These are phyloP conservation scores for Penicillium riverlandense DNA, from an alignment of 495 filamentous ascomycete species.

Conservation along the genomic window DNA sequence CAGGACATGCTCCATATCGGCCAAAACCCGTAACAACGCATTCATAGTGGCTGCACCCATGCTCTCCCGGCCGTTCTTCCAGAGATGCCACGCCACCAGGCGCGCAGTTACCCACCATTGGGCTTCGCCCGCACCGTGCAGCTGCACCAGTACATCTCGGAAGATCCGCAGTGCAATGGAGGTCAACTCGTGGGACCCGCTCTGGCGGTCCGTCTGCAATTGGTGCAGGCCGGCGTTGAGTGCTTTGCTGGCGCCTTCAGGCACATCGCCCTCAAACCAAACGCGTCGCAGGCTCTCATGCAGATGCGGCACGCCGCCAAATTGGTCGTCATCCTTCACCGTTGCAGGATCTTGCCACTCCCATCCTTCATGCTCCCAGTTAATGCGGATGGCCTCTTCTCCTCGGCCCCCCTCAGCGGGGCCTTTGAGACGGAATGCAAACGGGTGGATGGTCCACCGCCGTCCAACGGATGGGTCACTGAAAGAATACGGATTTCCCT, in stretches of 20 bases:
- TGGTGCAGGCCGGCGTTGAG: slow-evolving; percentile 37
- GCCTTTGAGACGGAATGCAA: slow-evolving; percentile 47
- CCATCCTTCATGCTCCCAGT: slow-evolving; percentile 59
- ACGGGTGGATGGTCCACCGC: slow-evolving; percentile 58
- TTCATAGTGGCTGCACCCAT: slow-evolving; percentile 55
- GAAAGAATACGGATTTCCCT: slow-evolving; percentile 54
- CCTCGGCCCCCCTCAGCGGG: slow-evolving; percentile 11
- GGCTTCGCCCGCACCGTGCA: slow-evolving; percentile 5
- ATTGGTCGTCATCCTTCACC: slow-evolving; percentile 29
- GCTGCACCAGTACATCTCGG: slow-evolving; percentile 29
- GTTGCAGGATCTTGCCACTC: slow-evolving; percentile 46
- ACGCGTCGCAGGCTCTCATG: slow-evolving; percentile 49
- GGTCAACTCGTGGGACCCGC: slow-evolving; percentile 51
- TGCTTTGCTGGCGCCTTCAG: slow-evolving; percentile 27
- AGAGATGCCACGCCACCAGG: slow-evolving; percentile 56
- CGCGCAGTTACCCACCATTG: slow-evolving; percentile 49
- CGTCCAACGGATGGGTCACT: slow-evolving; percentile 42
- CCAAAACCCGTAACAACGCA: slow-evolving; percentile 39
- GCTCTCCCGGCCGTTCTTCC: slow-evolving; percentile 54
- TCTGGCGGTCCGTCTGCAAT: slow-evolving; percentile 46
- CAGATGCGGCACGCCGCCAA: slow-evolving; percentile 49
- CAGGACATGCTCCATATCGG: slow-evolving; percentile 21
- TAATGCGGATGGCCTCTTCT: slow-evolving; percentile 39
- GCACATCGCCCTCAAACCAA: slow-evolving; percentile 45
- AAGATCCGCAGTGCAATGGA: slow-evolving; percentile 40